Percentiles rank a stretch among this genome's conserved stretches.
Evolutionary conservation across 2,329 filamentous ascomycete species (phyloP).

Genomic region (Trichoderma semiorbis): DNA sequence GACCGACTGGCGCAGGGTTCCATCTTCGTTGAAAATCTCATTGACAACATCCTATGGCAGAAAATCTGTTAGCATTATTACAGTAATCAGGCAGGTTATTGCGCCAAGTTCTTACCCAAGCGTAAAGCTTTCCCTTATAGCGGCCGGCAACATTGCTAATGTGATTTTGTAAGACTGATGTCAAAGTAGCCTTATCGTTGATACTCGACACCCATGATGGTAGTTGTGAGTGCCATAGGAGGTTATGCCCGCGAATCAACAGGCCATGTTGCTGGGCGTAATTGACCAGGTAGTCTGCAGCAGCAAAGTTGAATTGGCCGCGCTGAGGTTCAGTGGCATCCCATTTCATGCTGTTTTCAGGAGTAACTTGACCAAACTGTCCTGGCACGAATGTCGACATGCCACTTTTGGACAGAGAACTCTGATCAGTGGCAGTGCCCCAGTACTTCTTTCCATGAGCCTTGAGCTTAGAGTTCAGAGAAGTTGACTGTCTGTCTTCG

Average conservation of each 20-base stretch:
- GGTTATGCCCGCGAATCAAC: not conserved
- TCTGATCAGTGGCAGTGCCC: not conserved
- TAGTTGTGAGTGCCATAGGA: not conserved
- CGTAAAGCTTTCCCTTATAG: not conserved
- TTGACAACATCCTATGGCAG: not conserved
- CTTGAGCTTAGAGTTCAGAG: not conserved
- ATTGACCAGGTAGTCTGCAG: not conserved
- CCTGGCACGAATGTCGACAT: not conserved
- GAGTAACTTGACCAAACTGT: not conserved
- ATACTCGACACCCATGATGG: not conserved
- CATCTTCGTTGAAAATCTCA: not conserved
- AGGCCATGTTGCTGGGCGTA: not conserved
- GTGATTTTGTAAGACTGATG: not conserved
- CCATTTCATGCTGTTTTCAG: conserved; percentile 1
- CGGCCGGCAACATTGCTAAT: not conserved
- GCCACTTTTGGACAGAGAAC: not conserved
- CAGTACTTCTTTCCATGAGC: conserved; percentile 1
- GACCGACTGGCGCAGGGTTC: not conserved
- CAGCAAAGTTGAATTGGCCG: not conserved
- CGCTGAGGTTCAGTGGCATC: not conserved
- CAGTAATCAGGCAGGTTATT: not conserved
- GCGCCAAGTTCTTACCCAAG: not conserved
- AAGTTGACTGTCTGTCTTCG: not conserved
- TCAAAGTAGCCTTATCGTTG: not conserved
- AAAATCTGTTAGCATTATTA: not conserved